Evolutionary conservation across 768 basidiomycete genomes (phyloP).

Genomic region (Leccinum uliginosum): DNA sequence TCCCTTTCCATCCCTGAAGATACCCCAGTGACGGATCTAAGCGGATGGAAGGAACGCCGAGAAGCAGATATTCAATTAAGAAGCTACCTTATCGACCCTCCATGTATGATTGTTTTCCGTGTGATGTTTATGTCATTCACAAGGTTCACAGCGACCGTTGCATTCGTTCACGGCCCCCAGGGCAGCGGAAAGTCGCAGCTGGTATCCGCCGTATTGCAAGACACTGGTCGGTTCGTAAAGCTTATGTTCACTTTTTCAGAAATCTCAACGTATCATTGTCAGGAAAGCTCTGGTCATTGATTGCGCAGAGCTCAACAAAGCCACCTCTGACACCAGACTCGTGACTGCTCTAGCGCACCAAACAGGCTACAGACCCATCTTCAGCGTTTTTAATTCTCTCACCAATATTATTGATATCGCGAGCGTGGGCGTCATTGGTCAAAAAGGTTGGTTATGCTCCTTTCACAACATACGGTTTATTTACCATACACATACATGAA

Average conservation of each 20-base stretch:
- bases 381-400: conserved; percentile 78
- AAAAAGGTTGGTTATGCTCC: conserved; percentile 58
- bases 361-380: conserved; percentile 87
- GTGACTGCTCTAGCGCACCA: conserved; percentile 69
- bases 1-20: conserved; percentile 25
- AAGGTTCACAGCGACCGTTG: conserved; percentile 52
- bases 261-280: conserved; percentile 1
- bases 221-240: conserved; percentile 45
- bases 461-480: background rate
- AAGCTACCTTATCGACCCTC: conserved; percentile 73
- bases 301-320: conserved; percentile 68
- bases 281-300: conserved; percentile 81
- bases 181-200: conserved; percentile 75
- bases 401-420: conserved; percentile 88
- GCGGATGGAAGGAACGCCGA: conserved; percentile 81
- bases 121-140: conserved; percentile 3
- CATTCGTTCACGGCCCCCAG: conserved; percentile 79
- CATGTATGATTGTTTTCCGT: conserved; percentile 43
- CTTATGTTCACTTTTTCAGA: background rate
- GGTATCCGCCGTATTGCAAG: conserved; percentile 49
- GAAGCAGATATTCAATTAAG: conserved; percentile 68
- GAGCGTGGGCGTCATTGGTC: conserved; percentile 89
- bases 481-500: conserved; percentile 25
- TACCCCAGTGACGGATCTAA: conserved; percentile 23
- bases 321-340: conserved; percentile 63